phyloP scores from a whole-genome alignment of 116 monocot genomes.

The Zostera marina region DNA sequence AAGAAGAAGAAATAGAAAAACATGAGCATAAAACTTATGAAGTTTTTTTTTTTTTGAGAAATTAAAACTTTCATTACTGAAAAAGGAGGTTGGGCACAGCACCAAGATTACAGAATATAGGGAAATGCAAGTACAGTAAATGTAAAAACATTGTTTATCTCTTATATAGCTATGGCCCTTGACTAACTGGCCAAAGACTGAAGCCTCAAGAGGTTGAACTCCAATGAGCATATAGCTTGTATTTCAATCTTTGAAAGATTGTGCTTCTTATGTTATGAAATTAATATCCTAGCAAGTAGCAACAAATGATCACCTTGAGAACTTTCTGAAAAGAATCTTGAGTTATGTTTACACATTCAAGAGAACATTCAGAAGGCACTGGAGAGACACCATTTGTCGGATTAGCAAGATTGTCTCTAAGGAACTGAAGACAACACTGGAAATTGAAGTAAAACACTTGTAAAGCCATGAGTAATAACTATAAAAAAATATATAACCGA shows the following conservation, averaged over 20 bases:
- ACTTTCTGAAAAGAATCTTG: constrained; percentile 31
- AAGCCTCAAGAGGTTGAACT: too few relatives aligned
- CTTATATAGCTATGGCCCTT: too few relatives aligned
- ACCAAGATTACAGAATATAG: too few relatives aligned
- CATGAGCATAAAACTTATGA: too few relatives aligned
- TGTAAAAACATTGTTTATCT: too few relatives aligned
- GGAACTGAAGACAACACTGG: constrained; percentile 58
- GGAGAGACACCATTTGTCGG: constrained; percentile 15
- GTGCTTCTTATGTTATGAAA: neutral
- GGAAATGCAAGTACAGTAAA: too few relatives aligned
- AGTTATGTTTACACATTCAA: constrained; percentile 18
- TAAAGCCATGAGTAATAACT: neutral
- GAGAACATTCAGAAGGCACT: constrained; percentile 18
- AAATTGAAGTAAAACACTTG: constrained; percentile 1
- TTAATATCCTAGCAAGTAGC: neutral
- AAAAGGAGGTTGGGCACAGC: too few relatives aligned
- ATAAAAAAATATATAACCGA: neutral
- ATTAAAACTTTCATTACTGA: too few relatives aligned
- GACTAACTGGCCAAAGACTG: too few relatives aligned
- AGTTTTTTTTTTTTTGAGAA: too few relatives aligned
- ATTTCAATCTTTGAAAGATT: too few relatives aligned
- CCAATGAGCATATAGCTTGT: too few relatives aligned
- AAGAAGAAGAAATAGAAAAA: neutral
- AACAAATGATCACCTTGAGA: constrained; percentile 33
- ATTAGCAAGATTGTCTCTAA: constrained; percentile 29